Evolutionary conservation across 176 grass and related monocot genomes (phyloP).

Genomic region (barley (Hordeum vulgare)): DNA sequence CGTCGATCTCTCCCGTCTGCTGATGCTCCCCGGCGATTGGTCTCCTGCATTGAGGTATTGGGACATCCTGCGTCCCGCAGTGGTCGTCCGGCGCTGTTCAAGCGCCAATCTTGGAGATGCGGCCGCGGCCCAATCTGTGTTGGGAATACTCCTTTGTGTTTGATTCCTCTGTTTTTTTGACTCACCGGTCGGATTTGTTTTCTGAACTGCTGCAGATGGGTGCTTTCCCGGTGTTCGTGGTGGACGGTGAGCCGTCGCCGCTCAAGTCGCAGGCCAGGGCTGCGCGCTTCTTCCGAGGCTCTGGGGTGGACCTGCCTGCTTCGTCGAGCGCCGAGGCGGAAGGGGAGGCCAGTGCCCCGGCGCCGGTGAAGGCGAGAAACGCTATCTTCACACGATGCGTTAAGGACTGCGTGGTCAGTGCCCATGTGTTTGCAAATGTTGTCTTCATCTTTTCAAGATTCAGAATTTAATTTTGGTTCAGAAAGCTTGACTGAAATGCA

Average conservation of each 20-base stretch:
- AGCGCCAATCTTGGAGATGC: slow-evolving; percentile 5
- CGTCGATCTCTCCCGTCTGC: background rate
- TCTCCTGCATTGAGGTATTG: background rate
- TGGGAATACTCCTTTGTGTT: background rate
- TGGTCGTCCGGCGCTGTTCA: background rate
- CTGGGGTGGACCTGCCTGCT: slow-evolving; percentile 46
- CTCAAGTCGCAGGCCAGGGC: slow-evolving; percentile 83
- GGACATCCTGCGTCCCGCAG: background rate
- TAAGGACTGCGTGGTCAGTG: slow-evolving; percentile 56
- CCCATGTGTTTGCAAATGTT: background rate
- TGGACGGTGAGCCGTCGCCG: slow-evolving; percentile 75
- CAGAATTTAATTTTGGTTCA: background rate
- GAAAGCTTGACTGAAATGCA: background rate
- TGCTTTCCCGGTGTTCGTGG: slow-evolving; percentile 85
- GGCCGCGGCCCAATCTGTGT: background rate
- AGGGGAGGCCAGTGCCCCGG: background rate
- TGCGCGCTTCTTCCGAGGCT: slow-evolving; percentile 69
- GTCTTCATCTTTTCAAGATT: background rate
- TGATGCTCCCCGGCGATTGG: background rate
- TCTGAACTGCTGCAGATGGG: slow-evolving; percentile 63
- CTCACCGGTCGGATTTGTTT: background rate
- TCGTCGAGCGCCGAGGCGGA: slow-evolving; percentile 26
- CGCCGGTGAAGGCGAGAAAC: slow-evolving; percentile 40
- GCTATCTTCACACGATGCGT: slow-evolving; percentile 45
- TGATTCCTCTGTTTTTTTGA: background rate